These are phyloP conservation scores for Exophiala lecanii-corni DNA, from an alignment of 2,329 filamentous ascomycete species.

Conservation along the genomic window DNA sequence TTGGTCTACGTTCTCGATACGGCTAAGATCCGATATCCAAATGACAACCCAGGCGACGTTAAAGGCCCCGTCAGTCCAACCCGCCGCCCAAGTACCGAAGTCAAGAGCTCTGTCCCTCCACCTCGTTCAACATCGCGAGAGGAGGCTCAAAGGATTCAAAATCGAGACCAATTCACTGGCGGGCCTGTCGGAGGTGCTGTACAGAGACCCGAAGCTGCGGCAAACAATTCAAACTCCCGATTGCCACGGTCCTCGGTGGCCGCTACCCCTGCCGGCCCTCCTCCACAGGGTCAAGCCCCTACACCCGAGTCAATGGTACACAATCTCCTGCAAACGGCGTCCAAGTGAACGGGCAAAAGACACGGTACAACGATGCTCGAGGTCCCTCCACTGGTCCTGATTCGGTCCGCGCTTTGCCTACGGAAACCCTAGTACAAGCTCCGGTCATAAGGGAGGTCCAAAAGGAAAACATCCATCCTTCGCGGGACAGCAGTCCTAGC, in stretches of 20 bases:
- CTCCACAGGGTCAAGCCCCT: constrained; percentile 60
- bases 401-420: constrained; percentile 14
- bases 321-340: constrained; percentile 16
- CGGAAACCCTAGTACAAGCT: constrained; percentile 16
- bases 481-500: constrained; percentile 46
- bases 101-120: constrained; percentile 38
- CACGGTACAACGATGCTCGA: constrained; percentile 38
- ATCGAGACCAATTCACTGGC: constrained; percentile 24
- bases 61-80: constrained; percentile 35
- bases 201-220: constrained; percentile 21
- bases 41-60: constrained; percentile 53
- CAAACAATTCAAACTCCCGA: constrained; percentile 48
- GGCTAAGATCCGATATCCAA: constrained; percentile 92
- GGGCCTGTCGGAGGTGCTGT: constrained; percentile 26
- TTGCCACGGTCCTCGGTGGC: constrained; percentile 57
- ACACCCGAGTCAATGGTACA: constrained; percentile 45
- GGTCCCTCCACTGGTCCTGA: constrained; percentile 20
- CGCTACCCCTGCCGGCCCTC: constrained; percentile 59
- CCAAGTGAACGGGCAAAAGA: constrained; percentile 3
- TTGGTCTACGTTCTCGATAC: constrained; percentile 92
- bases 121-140: constrained; percentile 40
- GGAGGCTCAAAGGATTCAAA: constrained; percentile 38
- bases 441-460: constrained; percentile 22
- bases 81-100: constrained; percentile 43
- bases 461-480: constrained; percentile 21